Conservation (phyloP, 768 basidiomycete species). For the Kwoniella newhampshirensis region DNA sequence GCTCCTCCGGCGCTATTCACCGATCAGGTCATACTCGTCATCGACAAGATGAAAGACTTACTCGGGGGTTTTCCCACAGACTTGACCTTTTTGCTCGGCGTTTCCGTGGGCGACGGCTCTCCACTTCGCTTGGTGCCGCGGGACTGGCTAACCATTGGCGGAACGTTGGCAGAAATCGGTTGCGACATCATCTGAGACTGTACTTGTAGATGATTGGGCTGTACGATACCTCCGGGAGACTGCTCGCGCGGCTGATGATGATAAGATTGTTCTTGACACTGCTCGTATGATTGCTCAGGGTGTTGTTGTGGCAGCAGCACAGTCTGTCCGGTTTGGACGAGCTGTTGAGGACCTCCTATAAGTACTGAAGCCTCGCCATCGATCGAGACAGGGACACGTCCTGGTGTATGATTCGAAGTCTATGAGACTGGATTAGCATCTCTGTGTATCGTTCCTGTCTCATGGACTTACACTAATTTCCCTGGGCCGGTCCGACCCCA, state of each 20-base stretch:
- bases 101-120: slow-evolving; percentile 9
- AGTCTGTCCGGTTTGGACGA: slow-evolving; percentile 6
- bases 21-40: neutral
- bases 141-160: slow-evolving; percentile 5
- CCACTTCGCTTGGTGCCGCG: slow-evolving; percentile 20
- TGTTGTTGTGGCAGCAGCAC: no score
- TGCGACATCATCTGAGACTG: slow-evolving; percentile 11
- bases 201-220: no score
- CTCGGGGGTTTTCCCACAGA: slow-evolving; percentile 26
- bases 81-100: slow-evolving; percentile 14
- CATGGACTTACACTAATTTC: no score
- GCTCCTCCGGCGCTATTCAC: slow-evolving; percentile 27
- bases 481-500: no score
- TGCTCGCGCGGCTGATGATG: slow-evolving; percentile 12
- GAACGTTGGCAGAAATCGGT: neutral
- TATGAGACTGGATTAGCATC: no score
- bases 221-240: slow-evolving; percentile 6
- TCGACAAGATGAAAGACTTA: slow-evolving; percentile 12
- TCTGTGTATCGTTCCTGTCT: no score
- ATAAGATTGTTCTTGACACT: slow-evolving; percentile 2
- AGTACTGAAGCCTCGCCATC: no score
- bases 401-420: no score
- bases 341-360: no score
- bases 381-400: no score
- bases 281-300: no score